Evolutionary conservation across 352 stramenopile species (phyloP).

Genomic region (Blastocystis sp.): DNA sequence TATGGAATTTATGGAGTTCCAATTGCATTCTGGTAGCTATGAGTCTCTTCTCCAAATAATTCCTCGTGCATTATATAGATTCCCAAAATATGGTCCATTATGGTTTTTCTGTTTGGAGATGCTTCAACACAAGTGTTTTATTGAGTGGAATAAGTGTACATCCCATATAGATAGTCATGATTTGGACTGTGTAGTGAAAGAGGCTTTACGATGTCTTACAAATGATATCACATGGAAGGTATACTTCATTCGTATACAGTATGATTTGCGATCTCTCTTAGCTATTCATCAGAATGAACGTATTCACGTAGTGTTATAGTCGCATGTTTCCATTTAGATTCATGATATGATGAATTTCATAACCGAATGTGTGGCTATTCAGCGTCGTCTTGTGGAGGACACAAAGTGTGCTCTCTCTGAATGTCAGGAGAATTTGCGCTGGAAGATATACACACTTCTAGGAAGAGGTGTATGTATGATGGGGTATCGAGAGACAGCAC

Average conservation of each 20-base stretch:
- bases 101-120: conserved; percentile 83
- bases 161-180: neutral
- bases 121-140: conserved; percentile 72
- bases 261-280: neutral
- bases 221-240: neutral
- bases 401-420: conserved; percentile 74
- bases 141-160: neutral
- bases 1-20: conserved; percentile 78
- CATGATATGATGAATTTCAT: neutral
- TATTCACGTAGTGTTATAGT: too few species aligned
- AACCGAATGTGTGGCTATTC: neutral
- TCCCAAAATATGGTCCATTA: conserved; percentile 81
- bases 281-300: neutral
- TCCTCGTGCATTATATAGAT: conserved; percentile 76
- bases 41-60: conserved; percentile 76
- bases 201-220: neutral
- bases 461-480: neutral
- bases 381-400: neutral
- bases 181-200: neutral
- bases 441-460: conserved; percentile 79
- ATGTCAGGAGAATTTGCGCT: conserved; percentile 77
- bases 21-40: conserved; percentile 73
- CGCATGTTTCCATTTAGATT: too few species aligned
- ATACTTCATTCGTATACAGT: conserved; percentile 7
- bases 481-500: conserved; percentile 76